Conservation (phyloP, 2,329 filamentous ascomycete species). For the Microsporum audouinii region DNA sequence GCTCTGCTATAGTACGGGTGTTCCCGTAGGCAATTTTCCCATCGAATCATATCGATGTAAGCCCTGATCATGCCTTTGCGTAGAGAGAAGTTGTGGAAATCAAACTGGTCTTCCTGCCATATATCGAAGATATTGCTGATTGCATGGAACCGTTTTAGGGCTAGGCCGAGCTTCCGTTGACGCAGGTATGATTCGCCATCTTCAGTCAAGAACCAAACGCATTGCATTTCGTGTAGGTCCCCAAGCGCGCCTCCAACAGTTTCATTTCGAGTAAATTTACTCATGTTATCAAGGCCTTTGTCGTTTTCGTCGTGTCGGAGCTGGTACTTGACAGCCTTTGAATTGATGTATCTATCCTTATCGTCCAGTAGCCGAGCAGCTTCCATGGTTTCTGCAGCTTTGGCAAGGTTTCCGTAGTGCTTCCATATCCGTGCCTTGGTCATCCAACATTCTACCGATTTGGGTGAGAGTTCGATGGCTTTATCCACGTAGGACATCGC, state of each 20-base stretch:
- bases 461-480: conserved; percentile 65
- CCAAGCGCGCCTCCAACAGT: conserved; percentile 75
- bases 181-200: conserved; percentile 83
- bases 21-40: conserved; percentile 83
- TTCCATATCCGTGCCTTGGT: conserved; percentile 93
- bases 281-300: conserved; percentile 74
- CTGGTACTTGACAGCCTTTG: conserved; percentile 94
- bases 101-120: conserved; percentile 97
- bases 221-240: conserved; percentile 96
- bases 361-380: conserved; percentile 72
- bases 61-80: conserved; percentile 90
- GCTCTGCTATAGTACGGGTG: conserved; percentile 87
- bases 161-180: conserved; percentile 69
- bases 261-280: conserved; percentile 87
- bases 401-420: conserved; percentile 66
- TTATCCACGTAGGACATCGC: conserved; percentile 74
- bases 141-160: conserved; percentile 81
- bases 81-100: conserved; percentile 97
- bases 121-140: conserved; percentile 89
- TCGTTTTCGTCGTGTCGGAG: conserved; percentile 86
- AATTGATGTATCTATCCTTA: conserved; percentile 95
- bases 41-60: conserved; percentile 91
- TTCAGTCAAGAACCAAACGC: conserved; percentile 91
- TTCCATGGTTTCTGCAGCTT: conserved; percentile 81
- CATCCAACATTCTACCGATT: conserved; percentile 85